Percentiles rank a stretch among this genome's conserved stretches.
These are phyloP conservation scores for Tylopilus sp. DNA, from an alignment of 1,284 basidiomycete species.

Conservation along the genomic window DNA sequence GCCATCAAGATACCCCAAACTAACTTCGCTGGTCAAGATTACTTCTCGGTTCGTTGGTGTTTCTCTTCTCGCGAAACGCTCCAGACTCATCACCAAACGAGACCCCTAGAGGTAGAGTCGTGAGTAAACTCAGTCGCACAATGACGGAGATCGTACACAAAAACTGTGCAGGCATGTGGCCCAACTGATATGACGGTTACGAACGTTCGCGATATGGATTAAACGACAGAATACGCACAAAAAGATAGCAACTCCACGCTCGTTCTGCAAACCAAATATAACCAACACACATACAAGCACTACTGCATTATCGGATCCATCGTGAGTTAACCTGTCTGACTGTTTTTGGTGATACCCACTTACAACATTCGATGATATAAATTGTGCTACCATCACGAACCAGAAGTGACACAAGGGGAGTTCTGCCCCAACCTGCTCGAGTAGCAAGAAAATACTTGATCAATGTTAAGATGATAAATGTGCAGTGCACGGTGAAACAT, in stretches of 20 bases:
- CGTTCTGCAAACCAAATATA: conserved; percentile 18
- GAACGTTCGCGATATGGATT: conserved; percentile 2
- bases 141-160: conserved; percentile 18
- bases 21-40: conserved; percentile 25
- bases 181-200: conserved; percentile 22
- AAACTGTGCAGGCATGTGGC: conserved; percentile 18
- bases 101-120: conserved; percentile 25
- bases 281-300: conserved; percentile 15
- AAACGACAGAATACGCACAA: conserved; percentile 27
- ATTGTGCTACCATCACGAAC: conserved; percentile 28
- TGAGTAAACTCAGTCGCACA: background rate
- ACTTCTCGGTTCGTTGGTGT: background rate
- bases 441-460: conserved; percentile 28
- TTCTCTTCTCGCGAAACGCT: background rate
- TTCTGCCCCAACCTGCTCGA: conserved; percentile 23
- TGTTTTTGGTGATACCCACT: conserved; percentile 1
- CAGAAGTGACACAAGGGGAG: conserved; percentile 33
- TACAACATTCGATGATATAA: conserved; percentile 22
- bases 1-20: background rate
- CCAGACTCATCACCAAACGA: too few relatives aligned
- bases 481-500: conserved; percentile 30
- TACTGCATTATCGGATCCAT: conserved; percentile 23
- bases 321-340: background rate
- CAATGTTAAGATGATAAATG: conserved; percentile 24
- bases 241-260: conserved; percentile 15